Conservation (phyloP, 2,329 filamentous ascomycete genomes). For the Aureobasidium uvarum region DNA sequence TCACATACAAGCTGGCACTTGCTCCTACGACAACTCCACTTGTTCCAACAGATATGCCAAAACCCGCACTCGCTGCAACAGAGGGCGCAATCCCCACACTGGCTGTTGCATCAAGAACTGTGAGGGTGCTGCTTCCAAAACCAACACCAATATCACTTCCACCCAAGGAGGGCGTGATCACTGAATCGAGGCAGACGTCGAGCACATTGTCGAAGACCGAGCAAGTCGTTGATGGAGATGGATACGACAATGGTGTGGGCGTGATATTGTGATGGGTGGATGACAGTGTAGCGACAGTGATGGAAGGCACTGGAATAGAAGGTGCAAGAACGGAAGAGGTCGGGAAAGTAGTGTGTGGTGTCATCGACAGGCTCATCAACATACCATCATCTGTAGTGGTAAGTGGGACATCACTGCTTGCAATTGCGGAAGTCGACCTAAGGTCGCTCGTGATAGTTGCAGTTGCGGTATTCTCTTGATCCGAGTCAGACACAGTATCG, state of each 20-base stretch:
- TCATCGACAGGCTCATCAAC: no score
- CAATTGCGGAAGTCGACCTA: neutral
- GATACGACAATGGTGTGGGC: neutral
- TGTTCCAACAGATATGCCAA: neutral
- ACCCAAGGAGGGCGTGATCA: slow-evolving; percentile 1
- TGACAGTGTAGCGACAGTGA: no score
- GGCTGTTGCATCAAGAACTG: neutral
- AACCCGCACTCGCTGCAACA: neutral
- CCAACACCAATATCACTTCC: neutral
- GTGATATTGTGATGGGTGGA: neutral
- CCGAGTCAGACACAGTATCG: neutral
- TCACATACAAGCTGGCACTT: neutral
- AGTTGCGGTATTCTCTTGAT: neutral
- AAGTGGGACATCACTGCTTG: neutral
- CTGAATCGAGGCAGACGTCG: neutral
- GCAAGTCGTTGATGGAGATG: neutral
- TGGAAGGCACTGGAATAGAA: neutral
- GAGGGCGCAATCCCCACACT: neutral
- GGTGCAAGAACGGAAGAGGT: neutral
- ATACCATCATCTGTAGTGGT: neutral
- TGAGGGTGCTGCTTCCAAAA: neutral
- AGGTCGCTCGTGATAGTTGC: neutral
- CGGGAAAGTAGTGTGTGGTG: neutral
- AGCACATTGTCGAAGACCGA: slow-evolving; percentile 5
- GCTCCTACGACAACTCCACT: neutral